These are phyloP conservation scores for Aquilaria agallochum DNA, from an alignment of 441 rosid genomes.

Conservation along the genomic window DNA sequence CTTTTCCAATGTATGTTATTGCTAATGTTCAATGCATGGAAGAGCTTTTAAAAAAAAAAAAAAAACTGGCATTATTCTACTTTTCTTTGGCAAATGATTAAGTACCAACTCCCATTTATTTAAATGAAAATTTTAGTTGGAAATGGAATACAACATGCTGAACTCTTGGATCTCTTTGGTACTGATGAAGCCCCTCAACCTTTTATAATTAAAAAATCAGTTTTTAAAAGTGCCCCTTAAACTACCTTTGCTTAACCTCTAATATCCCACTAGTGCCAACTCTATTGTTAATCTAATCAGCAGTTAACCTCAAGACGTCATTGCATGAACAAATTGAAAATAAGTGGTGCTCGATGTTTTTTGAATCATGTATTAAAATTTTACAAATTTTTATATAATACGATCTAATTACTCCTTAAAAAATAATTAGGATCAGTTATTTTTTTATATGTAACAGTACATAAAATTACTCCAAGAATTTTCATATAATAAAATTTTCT, in stretches of 20 bases:
- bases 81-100: neutral
- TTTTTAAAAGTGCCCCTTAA: neutral
- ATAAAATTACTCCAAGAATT: no score
- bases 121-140: neutral
- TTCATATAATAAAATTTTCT: no score
- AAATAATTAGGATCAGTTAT: no score
- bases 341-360: no score
- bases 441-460: no score
- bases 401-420: no score
- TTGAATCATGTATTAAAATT: no score
- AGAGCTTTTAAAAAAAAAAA: no score
- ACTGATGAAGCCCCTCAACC: constrained; percentile 18
- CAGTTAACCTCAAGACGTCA: constrained; percentile 1
- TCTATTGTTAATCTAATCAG: neutral
- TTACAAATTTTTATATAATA: no score
- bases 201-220: neutral
- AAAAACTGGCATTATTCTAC: neutral
- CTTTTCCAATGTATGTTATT: no score
- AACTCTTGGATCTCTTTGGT: constrained; percentile 16
- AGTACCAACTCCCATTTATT: constrained; percentile 5
- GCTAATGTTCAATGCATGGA: no score
- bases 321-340: no score
- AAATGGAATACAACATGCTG: constrained; percentile 1
- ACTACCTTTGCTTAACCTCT: constrained; percentile 18
- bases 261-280: constrained; percentile 14